Evolutionary conservation across 495 filamentous ascomycete genomes (phyloP).

Genomic region (Staphylotrichum tortipilum): DNA sequence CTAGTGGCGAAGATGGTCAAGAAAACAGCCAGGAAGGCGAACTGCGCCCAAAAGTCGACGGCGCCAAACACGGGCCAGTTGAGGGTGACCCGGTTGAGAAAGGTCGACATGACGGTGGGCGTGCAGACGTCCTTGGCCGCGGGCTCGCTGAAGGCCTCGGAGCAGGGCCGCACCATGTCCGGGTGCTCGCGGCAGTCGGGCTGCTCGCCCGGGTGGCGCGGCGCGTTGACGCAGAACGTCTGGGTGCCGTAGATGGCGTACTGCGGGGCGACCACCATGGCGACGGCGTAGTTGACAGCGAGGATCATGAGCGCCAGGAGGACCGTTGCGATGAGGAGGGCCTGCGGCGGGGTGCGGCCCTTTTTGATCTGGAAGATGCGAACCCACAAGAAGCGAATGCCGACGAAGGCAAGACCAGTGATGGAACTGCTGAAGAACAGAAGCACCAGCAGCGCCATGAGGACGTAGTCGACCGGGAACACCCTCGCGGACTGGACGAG

Average conservation of each 20-base stretch:
- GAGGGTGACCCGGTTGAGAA: constrained; percentile 86
- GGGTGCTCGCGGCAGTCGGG: constrained; percentile 72
- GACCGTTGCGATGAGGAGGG: constrained; percentile 81
- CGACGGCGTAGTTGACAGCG: constrained; percentile 82
- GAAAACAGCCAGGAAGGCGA: constrained; percentile 78
- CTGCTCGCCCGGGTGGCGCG: constrained; percentile 46
- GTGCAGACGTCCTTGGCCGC: constrained; percentile 71
- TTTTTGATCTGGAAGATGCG: constrained; percentile 81
- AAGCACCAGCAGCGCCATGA: constrained; percentile 74
- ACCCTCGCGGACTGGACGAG: constrained; percentile 72
- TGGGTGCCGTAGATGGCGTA: constrained; percentile 93
- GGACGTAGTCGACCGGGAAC: constrained; percentile 86
- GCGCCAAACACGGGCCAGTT: constrained; percentile 96
- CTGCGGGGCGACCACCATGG: constrained; percentile 87
- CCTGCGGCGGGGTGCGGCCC: constrained; percentile 84
- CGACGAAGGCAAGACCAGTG: constrained; percentile 73
- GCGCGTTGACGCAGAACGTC: constrained; percentile 71
- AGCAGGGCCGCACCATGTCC: constrained; percentile 69
- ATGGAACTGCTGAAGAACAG: constrained; percentile 82
- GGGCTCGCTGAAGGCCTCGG: constrained; percentile 56
- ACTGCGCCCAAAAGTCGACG: constrained; percentile 90
- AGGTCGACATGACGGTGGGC: constrained; percentile 79
- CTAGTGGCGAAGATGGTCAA: constrained; percentile 65
- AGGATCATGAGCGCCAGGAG: constrained; percentile 82
- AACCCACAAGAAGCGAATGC: constrained; percentile 94